A percentile compares a stretch with the other conserved stretches of the same genome.
Evolutionary conservation across 2,329 filamentous ascomycete genomes (phyloP).

Genomic region (Ceratocystis ficicola): DNA sequence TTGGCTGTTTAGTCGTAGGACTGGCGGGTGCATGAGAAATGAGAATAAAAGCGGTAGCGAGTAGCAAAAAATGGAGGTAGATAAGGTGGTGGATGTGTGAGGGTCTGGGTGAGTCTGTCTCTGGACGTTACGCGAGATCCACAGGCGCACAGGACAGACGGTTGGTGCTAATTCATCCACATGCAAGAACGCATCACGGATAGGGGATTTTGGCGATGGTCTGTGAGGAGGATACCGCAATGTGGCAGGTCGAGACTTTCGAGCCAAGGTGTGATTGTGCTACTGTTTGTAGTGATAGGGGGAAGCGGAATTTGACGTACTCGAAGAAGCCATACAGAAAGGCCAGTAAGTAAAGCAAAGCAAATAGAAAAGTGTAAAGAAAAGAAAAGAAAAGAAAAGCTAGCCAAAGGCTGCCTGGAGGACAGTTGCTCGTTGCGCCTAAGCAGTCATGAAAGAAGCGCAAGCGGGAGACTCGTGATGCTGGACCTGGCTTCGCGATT

Average conservation of each 20-base stretch:
- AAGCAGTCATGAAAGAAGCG: neutral
- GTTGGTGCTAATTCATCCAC: neutral
- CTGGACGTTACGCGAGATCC: neutral
- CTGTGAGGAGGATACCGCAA: neutral
- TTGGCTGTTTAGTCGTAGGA: neutral
- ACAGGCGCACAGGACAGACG: neutral
- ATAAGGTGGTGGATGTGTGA: too few relatives aligned
- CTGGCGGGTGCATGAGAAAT: neutral
- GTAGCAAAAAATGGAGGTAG: too few relatives aligned
- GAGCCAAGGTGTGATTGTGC: neutral
- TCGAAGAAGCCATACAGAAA: slow-evolving; percentile 21
- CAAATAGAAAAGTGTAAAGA: slow-evolving; percentile 3
- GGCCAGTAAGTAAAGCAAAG: neutral
- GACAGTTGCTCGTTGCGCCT: neutral
- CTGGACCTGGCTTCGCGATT: too few relatives aligned
- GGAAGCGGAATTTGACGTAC: slow-evolving; percentile 17
- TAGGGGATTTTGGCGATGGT: slow-evolving; percentile 9
- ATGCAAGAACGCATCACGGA: slow-evolving; percentile 5
- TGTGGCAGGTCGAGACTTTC: neutral
- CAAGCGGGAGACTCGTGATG: neutral
- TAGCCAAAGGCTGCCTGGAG: slow-evolving; percentile 1
- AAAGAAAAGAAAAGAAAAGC: slow-evolving; percentile 15
- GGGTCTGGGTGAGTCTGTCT: neutral
- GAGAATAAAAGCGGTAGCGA: neutral
- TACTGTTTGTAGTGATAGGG: neutral